Evolutionary conservation across 1,139 yeast genomes (phyloP), one percentile per base, ranked within the genome.

Genomic region (Tardiomyces depauwii): DNA sequence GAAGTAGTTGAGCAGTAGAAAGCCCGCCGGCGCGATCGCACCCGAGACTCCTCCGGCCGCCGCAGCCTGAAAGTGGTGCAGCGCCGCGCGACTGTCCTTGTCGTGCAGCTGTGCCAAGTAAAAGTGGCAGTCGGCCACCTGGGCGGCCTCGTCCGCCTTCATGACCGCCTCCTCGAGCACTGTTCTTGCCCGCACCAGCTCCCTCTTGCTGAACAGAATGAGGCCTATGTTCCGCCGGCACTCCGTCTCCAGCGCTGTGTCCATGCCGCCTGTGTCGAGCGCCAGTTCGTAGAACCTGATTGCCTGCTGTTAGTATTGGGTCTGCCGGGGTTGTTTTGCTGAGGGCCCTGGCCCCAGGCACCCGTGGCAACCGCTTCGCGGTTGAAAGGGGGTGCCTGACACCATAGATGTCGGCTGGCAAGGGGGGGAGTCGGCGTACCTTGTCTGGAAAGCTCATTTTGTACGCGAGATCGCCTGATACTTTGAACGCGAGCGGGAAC

Each of bases 1-100:
- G 47, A 59, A 64, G 50, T 63, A 60, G 49, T 65, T 65, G 67
- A 87, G 64, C 54, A 87, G 91, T 51, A 87, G 63, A 59, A 82
- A 83, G 1, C 96, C 97, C 44, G 88, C 65, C 23, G 81, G 76
- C 16, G 80, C 76, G 58, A 87, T 84, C 7, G 89, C 74, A 54
- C 88, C 95, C 53, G 71, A 74, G 43, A 87, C 76, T 0, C 95
- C 96, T 53, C 76, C 77, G 5, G 78, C 65, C 0, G 96, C 95
- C 40, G 89, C 79, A 47, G 78, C 68, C 59, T 87, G 93, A 49
- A 84, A 71, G 58, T 87, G 89, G 52, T 77, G 76, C 49, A 81
- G 72, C 0, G 93, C 73, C 2, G 57, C 54, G 2, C 43, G 44
- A 16, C 60, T 59, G 44, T 63, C 60, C 6, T 58, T 42, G 42